A percentile compares a stretch with the other conserved stretches of the same genome.
Evolutionary conservation across 129 eudicot species (phyloP).

Genomic region (carrot (Daucus carota)): DNA sequence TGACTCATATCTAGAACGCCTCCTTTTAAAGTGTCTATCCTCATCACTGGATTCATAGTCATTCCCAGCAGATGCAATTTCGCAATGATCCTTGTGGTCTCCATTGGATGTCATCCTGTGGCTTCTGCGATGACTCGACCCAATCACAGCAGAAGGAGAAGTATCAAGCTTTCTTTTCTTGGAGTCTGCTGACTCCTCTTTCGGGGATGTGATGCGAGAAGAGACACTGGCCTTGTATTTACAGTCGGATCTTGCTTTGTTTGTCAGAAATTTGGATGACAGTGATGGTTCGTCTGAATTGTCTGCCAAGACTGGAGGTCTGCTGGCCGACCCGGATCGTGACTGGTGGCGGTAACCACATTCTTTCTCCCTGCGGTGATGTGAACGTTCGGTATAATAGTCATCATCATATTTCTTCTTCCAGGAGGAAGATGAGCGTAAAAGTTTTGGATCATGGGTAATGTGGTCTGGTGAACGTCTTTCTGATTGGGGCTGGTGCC

Average conservation of each 20-base stretch:
- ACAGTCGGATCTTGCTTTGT: constrained; percentile 23
- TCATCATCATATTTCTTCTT: constrained; percentile 11
- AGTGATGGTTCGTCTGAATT: constrained; percentile 14
- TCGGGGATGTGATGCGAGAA: constrained; percentile 84
- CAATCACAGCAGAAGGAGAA: background rate
- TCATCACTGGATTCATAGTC: constrained; percentile 73
- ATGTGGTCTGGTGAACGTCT: constrained; percentile 50
- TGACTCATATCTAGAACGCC: constrained; percentile 67
- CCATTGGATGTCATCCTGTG: constrained; percentile 21
- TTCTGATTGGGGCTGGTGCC: constrained; percentile 31
- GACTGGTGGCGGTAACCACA: constrained; percentile 34
- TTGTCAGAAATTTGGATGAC: constrained; percentile 19
- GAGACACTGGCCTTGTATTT: constrained; percentile 64
- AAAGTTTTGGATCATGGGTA: constrained; percentile 37
- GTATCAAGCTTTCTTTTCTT: constrained; percentile 61
- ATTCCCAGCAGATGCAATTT: background rate
- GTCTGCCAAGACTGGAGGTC: constrained; percentile 23
- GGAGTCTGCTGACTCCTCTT: constrained; percentile 36
- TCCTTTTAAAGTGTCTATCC: constrained; percentile 88
- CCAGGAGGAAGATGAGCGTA: constrained; percentile 48
- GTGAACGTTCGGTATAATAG: background rate
- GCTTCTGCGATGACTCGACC: constrained; percentile 14
- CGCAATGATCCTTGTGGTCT: constrained; percentile 18
- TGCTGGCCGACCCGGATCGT: constrained; percentile 28
- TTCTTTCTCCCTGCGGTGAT: background rate